phyloP scores from a whole-genome alignment of 73 alveolate genomes.

The Paramecium pentaurelia region DNA sequence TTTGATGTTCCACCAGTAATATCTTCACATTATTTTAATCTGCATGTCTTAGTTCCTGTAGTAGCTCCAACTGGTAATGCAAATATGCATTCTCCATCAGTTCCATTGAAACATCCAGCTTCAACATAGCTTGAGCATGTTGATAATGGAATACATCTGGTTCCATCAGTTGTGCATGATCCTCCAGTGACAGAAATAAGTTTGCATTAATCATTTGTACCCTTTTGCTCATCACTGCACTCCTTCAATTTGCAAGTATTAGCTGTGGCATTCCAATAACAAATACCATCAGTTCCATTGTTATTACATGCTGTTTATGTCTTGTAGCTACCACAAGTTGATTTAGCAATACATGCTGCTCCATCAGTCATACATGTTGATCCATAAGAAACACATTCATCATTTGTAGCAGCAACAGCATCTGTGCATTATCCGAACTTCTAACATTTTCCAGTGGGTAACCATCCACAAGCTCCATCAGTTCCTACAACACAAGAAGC shows the following conservation, averaged over 20 bases:
- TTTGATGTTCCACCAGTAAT: neutral
- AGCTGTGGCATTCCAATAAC: neutral
- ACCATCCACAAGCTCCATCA: constrained; percentile 24
- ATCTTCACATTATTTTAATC: neutral
- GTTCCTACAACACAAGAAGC: neutral
- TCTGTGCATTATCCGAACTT: neutral
- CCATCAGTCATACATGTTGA: neutral
- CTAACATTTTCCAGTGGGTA: neutral
- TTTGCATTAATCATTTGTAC: neutral
- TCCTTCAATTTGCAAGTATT: neutral
- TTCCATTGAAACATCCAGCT: constrained; percentile 15
- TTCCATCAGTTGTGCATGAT: constrained; percentile 13
- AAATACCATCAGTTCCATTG: neutral
- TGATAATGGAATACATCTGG: neutral
- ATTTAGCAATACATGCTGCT: neutral
- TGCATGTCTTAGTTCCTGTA: neutral
- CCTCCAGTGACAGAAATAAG: neutral
- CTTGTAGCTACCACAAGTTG: neutral
- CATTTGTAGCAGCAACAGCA: neutral
- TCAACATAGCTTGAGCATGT: constrained; percentile 8
- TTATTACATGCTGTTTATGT: neutral
- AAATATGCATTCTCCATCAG: constrained; percentile 5
- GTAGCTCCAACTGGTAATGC: neutral
- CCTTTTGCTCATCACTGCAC: neutral
- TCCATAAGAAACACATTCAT: neutral